Percentiles rank a stretch among this genome's conserved stretches.
phyloP scores from a whole-genome alignment of 164 flowering plant species.

The Stephania cephalantha region DNA sequence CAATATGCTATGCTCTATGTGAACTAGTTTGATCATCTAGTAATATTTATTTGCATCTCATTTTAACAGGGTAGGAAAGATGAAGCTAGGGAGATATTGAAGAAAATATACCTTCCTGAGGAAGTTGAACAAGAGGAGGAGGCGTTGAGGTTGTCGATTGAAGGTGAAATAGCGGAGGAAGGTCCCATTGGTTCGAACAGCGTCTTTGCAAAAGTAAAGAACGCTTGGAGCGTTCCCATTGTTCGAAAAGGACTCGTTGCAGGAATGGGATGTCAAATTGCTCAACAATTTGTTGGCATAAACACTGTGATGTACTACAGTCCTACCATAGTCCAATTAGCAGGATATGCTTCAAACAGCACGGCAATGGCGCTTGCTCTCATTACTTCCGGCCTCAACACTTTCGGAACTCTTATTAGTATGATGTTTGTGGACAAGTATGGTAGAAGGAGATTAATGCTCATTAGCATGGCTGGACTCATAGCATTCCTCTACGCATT shows the following conservation, averaged over 20 bases:
- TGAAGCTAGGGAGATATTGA: slow-evolving; percentile 50
- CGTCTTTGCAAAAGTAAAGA: slow-evolving; percentile 26
- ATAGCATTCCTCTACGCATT: slow-evolving; percentile 39
- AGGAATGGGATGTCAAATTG: slow-evolving; percentile 66
- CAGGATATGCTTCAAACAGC: slow-evolving; percentile 77
- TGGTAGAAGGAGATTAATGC: slow-evolving; percentile 66
- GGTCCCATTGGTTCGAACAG: slow-evolving; percentile 28
- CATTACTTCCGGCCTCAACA: slow-evolving; percentile 75
- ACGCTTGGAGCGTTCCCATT: slow-evolving; percentile 34
- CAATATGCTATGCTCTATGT: neutral
- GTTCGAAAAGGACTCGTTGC: slow-evolving; percentile 68
- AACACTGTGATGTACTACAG: slow-evolving; percentile 94
- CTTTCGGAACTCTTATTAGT: slow-evolving; percentile 59
- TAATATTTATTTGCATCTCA: neutral
- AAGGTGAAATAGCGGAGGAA: slow-evolving; percentile 47
- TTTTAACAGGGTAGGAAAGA: slow-evolving; percentile 39
- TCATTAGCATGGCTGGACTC: slow-evolving; percentile 61
- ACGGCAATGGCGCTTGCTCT: slow-evolving; percentile 76
- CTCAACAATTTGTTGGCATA: slow-evolving; percentile 87
- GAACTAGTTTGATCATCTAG: neutral
- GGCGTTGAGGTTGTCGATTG: slow-evolving; percentile 44
- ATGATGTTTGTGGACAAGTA: slow-evolving; percentile 57
- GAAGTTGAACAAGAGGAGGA: slow-evolving; percentile 57
- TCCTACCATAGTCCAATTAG: slow-evolving; percentile 69
- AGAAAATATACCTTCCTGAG: slow-evolving; percentile 55